These are phyloP conservation scores for Aspergillus sp. DNA, from an alignment of 2,329 filamentous ascomycete species.

Conservation along the genomic window DNA sequence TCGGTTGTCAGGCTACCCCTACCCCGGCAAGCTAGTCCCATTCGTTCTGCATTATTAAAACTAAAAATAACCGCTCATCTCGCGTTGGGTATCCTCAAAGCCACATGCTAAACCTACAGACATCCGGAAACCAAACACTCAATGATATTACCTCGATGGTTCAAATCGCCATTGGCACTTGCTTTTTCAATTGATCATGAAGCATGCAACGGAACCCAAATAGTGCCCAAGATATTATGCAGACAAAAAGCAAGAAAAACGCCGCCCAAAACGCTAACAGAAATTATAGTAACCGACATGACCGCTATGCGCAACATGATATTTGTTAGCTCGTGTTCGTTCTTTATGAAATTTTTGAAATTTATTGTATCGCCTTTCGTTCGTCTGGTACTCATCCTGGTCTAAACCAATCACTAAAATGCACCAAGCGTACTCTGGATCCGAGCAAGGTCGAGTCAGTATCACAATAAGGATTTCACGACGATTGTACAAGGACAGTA, in stretches of 20 bases:
- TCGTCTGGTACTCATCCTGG: background rate
- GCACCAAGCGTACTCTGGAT: background rate
- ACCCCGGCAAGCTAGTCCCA: too few relatives aligned
- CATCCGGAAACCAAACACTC: background rate
- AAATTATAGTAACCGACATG: slow-evolving; percentile 1
- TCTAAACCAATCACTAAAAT: background rate
- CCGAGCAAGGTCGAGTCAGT: too few relatives aligned
- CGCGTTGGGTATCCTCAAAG: background rate
- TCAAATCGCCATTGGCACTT: too few relatives aligned
- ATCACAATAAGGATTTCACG: too few relatives aligned
- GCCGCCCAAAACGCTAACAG: background rate
- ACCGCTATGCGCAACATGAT: background rate
- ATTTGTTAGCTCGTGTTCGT: background rate
- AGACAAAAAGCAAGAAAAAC: background rate
- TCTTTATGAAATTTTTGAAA: too few relatives aligned
- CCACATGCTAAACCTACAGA: background rate
- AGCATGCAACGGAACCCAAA: background rate
- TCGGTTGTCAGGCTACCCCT: too few relatives aligned
- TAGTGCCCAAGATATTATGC: background rate
- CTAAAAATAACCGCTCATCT: background rate
- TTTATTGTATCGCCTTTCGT: too few relatives aligned
- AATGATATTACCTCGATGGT: background rate
- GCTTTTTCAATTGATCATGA: too few relatives aligned
- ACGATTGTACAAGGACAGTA: background rate
- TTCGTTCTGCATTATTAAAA: background rate